Evolutionary conservation across 2,329 filamentous ascomycete genomes (phyloP), one percentile per base, ranked within the genome.

Genomic region (Cadophora luteo-olivacea): DNA sequence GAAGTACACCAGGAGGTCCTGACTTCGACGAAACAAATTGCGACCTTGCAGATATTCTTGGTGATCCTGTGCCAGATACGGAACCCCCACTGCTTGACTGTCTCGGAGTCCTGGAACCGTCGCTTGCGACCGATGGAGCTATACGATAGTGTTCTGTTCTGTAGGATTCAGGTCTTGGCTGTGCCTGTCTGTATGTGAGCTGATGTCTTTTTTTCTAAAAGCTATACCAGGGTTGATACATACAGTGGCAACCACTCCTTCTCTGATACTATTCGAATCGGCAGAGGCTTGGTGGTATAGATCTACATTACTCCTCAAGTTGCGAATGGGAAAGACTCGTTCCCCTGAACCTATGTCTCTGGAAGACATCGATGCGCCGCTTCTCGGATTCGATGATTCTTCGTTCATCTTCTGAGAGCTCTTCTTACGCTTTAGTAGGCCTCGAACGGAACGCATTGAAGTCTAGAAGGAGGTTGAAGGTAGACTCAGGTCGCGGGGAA

Each of bases 281-380:
- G 38, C 32, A 12, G 52, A 36, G 5, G 64, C 52, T 29, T 38
- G 11, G 29, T 22, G 48, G 38, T 64, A 64, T 29, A 55, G 41
- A 55, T 66, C 57, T 45, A 41, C 51, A 49, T 63, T 51, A 11
- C 52, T 58, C 22, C 72, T 41, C 24, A 75, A 62, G 67, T 72
- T 73, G 24, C 74, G 71, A 52, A 75, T 75, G 6, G 74, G 74
- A 63, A 74, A 75, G 8, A 75, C 68, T 4, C 74, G 71, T 33
- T 74, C 74, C 19, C 55, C 32, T 5, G 29, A 38, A 6, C 41
- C 61, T 24, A 72, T 61, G 11, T 70, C 66, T 24, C 62, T 64
- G 38, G 68, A 19, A 0, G 67, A 38, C 29, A 71, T 45, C 49
- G 70, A 72, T 22, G 58, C 54, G 25, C 71, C 65, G 19, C 67